Evolutionary conservation across 2,329 filamentous ascomycete species (phyloP).

Genomic region (Aspergillus brunneoviolaceus): DNA sequence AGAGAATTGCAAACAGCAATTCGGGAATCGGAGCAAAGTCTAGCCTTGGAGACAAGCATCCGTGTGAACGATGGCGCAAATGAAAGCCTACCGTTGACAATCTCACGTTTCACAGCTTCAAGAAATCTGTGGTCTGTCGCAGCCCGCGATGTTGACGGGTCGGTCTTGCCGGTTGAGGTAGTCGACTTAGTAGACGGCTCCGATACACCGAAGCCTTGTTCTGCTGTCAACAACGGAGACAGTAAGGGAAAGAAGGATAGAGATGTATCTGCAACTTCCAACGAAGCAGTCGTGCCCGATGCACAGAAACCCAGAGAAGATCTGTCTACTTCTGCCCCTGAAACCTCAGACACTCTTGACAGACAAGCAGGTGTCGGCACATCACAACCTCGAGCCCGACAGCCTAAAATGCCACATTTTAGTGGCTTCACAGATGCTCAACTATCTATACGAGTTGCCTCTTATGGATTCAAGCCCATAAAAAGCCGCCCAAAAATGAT

Average conservation of each 20-base stretch:
- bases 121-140: conserved; percentile 68
- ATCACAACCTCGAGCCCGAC: neutral
- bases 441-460: conserved; percentile 60
- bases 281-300: neutral
- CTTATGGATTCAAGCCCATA: conserved; percentile 71
- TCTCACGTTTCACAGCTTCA: conserved; percentile 28
- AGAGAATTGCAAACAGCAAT: conserved; percentile 33
- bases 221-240: neutral
- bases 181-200: conserved; percentile 57
- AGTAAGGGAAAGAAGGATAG: neutral
- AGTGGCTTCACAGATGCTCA: conserved; percentile 62
- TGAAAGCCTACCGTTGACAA: conserved; percentile 11
- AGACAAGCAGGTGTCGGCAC: neutral
- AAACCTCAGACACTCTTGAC: conserved; percentile 1
- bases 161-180: conserved; percentile 62
- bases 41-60: conserved; percentile 4
- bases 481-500: conserved; percentile 70
- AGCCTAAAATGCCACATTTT: conserved; percentile 55
- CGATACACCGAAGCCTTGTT: conserved; percentile 6
- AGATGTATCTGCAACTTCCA: neutral
- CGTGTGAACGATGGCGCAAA: neutral
- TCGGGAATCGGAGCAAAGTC: conserved; percentile 30
- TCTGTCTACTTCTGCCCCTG: neutral
- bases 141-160: conserved; percentile 64
- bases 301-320: neutral